Conservation (phyloP, 1,284 basidiomycete genomes). For the Somion occarium region DNA sequence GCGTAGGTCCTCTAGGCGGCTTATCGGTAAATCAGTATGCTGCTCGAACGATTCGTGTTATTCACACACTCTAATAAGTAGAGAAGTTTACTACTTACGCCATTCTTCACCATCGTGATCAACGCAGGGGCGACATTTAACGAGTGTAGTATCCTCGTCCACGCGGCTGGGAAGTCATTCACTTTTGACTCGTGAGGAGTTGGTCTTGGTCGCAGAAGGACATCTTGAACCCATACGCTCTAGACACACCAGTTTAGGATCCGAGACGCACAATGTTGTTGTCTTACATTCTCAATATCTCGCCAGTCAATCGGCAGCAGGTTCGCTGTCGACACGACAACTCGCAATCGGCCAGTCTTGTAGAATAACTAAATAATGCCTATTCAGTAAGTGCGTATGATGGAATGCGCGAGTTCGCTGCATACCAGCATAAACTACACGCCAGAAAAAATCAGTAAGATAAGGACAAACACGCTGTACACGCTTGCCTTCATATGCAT, state of each 20-base stretch:
- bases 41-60: conserved; percentile 20
- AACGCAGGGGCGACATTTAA: conserved; percentile 64
- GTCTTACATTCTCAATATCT: conserved; percentile 71
- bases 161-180: conserved; percentile 33
- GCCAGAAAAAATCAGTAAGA: conserved; percentile 8
- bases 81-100: conserved; percentile 33
- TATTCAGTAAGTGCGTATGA: neutral
- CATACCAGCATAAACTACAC: conserved; percentile 65
- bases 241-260: conserved; percentile 22
- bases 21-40: conserved; percentile 52
- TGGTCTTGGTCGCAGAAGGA: conserved; percentile 46
- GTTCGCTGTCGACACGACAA: conserved; percentile 74
- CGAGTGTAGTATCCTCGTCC: conserved; percentile 53
- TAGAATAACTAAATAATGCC: conserved; percentile 54
- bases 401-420: neutral
- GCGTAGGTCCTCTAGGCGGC: conserved; percentile 52
- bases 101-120: conserved; percentile 45
- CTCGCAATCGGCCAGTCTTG: conserved; percentile 63
- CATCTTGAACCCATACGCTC: conserved; percentile 75
- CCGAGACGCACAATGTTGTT: neutral
- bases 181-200: conserved; percentile 42
- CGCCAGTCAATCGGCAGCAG: conserved; percentile 70
- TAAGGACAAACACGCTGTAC: neutral
- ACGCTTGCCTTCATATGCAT: conserved; percentile 75
- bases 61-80: conserved; percentile 3